Percentiles rank a stretch among this genome's conserved stretches.
Evolutionary conservation across 768 basidiomycete genomes (phyloP).

Genomic region (Calocybe gangraenosa): DNA sequence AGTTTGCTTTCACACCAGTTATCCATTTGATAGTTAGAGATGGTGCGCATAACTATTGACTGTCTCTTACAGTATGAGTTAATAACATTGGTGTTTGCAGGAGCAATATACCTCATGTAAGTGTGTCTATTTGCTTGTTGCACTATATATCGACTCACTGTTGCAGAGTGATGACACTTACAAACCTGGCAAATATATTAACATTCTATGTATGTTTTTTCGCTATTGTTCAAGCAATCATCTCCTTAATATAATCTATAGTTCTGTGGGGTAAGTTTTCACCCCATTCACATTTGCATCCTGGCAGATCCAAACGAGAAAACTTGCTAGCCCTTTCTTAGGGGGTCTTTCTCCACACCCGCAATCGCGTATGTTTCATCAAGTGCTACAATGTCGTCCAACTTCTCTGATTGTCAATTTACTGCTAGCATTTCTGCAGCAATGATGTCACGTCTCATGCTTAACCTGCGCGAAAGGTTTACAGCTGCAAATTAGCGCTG

Average conservation of each 20-base stretch:
- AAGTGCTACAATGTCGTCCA: neutral
- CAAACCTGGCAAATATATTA: constrained; percentile 45
- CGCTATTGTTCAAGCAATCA: neutral
- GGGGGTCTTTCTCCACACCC: constrained; percentile 44
- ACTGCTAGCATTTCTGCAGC: constrained; percentile 41
- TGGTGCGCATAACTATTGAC: constrained; percentile 30
- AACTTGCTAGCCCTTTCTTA: constrained; percentile 33
- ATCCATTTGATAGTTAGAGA: constrained; percentile 44
- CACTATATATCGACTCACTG: neutral
- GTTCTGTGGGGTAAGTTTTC: constrained; percentile 23
- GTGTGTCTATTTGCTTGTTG: constrained; percentile 10
- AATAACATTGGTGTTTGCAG: constrained; percentile 21
- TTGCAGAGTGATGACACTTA: constrained; percentile 46
- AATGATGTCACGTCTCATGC: constrained; percentile 52
- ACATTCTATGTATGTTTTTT: constrained; percentile 30
- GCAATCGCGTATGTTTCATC: constrained; percentile 38
- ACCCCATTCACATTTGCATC: neutral
- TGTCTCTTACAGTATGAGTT: neutral
- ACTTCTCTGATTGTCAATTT: neutral
- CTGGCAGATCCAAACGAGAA: neutral
- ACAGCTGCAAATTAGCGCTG: constrained; percentile 43
- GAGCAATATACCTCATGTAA: constrained; percentile 54
- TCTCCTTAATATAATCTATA: constrained; percentile 8
- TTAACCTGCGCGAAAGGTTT: too few relatives aligned
- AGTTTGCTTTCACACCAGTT: constrained; percentile 27